Evolutionary conservation across 2,329 filamentous ascomycete species (phyloP).

Genomic region (Phaeoacremonium minimum): DNA sequence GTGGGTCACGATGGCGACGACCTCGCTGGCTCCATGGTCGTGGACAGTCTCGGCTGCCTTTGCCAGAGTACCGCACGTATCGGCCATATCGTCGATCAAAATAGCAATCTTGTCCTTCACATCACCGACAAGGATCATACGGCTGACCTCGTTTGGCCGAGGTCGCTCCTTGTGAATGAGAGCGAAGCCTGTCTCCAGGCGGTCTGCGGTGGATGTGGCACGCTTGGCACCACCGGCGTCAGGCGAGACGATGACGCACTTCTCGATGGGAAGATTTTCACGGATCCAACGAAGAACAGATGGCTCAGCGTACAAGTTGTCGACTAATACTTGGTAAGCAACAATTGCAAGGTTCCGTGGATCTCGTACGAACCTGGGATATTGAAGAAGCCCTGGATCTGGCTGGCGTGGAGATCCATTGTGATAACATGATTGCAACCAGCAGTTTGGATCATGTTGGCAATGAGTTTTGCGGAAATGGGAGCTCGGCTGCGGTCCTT

Average conservation of each 20-base stretch:
- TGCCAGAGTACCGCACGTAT: constrained; percentile 66
- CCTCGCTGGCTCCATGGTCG: constrained; percentile 78
- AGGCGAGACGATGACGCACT: constrained; percentile 90
- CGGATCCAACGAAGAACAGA: constrained; percentile 69
- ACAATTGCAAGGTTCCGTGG: too few species aligned
- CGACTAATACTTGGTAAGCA: too few species aligned
- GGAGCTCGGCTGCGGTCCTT: constrained; percentile 74
- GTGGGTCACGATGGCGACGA: constrained; percentile 93
- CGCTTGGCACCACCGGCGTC: constrained; percentile 96
- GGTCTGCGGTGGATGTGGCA: constrained; percentile 91
- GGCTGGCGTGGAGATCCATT: constrained; percentile 86
- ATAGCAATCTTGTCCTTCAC: constrained; percentile 87
- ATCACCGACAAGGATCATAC: constrained; percentile 80
- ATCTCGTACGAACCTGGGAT: too few species aligned
- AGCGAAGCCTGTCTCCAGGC: constrained; percentile 89
- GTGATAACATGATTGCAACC: constrained; percentile 79
- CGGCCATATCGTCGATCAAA: constrained; percentile 96
- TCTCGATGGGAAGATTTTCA: constrained; percentile 76
- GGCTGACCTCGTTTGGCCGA: constrained; percentile 61
- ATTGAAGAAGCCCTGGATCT: constrained; percentile 98
- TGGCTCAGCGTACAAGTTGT: constrained; percentile 88
- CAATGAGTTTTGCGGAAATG: too few species aligned
- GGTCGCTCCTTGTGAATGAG: constrained; percentile 78
- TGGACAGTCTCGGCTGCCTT: constrained; percentile 90
- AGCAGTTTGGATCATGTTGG: constrained; percentile 94